These are phyloP conservation scores for Aspergillus ellipticus DNA, from an alignment of 495 filamentous ascomycete species.

Conservation along the genomic window DNA sequence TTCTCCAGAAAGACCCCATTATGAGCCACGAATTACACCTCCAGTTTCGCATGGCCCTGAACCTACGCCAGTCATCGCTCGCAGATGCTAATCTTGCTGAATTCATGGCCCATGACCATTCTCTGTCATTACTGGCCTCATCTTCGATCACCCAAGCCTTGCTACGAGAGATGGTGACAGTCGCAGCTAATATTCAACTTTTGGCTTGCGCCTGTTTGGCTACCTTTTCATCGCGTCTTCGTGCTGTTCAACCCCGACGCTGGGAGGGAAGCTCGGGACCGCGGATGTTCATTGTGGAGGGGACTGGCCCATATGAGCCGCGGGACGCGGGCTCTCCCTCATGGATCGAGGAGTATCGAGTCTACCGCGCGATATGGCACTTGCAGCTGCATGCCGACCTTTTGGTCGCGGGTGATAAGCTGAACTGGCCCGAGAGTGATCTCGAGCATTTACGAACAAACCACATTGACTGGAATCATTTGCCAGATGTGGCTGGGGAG, in stretches of 20 bases:
- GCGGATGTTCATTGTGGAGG: not conserved
- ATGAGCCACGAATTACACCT: not conserved
- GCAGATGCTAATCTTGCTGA: not conserved
- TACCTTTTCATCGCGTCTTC: not conserved
- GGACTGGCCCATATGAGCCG: not conserved
- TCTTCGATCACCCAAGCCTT: not conserved
- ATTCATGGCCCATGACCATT: not conserved
- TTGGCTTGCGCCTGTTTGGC: not conserved
- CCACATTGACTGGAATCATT: too few relatives aligned
- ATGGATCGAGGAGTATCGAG: slow-evolving; percentile 10
- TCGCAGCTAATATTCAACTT: not conserved
- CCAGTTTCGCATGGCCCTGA: not conserved
- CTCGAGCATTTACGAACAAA: too few relatives aligned
- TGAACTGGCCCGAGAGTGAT: too few relatives aligned
- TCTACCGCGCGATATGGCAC: slow-evolving; percentile 6
- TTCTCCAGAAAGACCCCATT: not conserved
- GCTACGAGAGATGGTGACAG: not conserved
- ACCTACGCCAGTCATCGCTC: not conserved
- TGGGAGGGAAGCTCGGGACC: not conserved
- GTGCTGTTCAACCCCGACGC: not conserved
- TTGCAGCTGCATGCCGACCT: slow-evolving; percentile 1
- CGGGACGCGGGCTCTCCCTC: not conserved
- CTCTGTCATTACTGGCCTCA: too few relatives aligned
- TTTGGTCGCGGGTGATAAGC: not conserved
- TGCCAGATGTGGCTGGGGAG: too few relatives aligned